Base-by-base conservation (phyloP, 495 filamentous ascomycete genomes). In the Trichoderma virens region DNA sequence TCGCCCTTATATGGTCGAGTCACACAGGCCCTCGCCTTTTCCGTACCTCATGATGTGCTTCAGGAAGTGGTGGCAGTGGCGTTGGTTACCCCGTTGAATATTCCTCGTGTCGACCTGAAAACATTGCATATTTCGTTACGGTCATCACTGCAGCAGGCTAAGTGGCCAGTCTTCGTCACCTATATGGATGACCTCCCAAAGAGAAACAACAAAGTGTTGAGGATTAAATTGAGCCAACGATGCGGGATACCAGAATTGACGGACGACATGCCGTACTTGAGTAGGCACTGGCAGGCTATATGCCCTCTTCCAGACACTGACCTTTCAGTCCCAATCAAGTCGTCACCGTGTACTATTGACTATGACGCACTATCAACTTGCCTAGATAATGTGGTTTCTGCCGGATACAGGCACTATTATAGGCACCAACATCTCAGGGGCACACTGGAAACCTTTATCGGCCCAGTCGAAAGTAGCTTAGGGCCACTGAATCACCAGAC, bases 11-110 rank as follows among this genome's bases (percentile, higher is more conserved):
- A 66, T 56, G 71, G 72, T 23, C 70, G 72, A 5, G 70, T 80
- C 0, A 61, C 67, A 4, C 72, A 79, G 64, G 76, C 74, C 18
- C 62, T 80, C 47, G 73, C 75, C 9, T 79, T 81, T 65, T 79
- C 79, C 0, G 73, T 73, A 1, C 69, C 69, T 0, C 75, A 79
- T 47, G 74, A 78, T 61, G 71, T 79, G 2, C 69, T 80, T 0
- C 77, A 80, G 61, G 77, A 81, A 65, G 77, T 77, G 11, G 78
- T 81, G 18, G 78, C 76, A 43, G 69, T 74, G 32, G 76, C 70
- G 13, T 64, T 80, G 13, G 75, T 79, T 56, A 74, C 74, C 18
- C 66, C 74, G 3, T 62, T 67, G 2, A 72, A 70, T 3, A 61
- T 60, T 18, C 66, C 68, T 18, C 66, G 76, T 7, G 67, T 73